These are phyloP conservation scores for Phaeomoniella chlamydospora DNA, from an alignment of 2,329 filamentous ascomycete species.

Conservation along the genomic window DNA sequence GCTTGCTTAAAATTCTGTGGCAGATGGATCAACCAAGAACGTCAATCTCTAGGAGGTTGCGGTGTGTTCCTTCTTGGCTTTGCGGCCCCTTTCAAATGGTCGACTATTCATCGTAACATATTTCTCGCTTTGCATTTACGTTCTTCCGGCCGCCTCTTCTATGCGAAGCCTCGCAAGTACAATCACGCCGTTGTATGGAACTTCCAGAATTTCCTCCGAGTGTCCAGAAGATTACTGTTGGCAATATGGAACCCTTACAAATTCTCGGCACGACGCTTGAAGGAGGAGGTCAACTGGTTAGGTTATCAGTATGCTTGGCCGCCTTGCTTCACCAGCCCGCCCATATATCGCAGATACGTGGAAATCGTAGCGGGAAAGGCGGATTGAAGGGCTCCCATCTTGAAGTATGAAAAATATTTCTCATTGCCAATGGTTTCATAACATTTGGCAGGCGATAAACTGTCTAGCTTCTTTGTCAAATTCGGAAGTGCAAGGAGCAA, in stretches of 20 bases:
- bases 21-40: too few relatives aligned
- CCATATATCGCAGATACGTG: conserved; percentile 38
- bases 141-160: too few relatives aligned
- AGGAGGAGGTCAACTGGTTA: conserved; percentile 47
- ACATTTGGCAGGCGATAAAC: conserved; percentile 17
- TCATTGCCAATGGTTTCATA: conserved; percentile 27
- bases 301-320: conserved; percentile 40
- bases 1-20: too few relatives aligned
- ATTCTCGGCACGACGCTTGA: conserved; percentile 44
- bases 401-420: conserved; percentile 18
- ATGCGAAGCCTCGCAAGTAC: too few relatives aligned
- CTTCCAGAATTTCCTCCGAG: too few relatives aligned
- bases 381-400: conserved; percentile 45
- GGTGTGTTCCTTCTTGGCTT: too few relatives aligned
- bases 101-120: too few relatives aligned
- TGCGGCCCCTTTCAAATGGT: too few relatives aligned
- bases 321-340: conserved; percentile 36
- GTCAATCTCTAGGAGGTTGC: too few relatives aligned
- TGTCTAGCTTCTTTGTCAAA: not conserved
- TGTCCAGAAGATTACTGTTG: too few relatives aligned
- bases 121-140: too few relatives aligned
- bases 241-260: conserved; percentile 16
- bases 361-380: conserved; percentile 29
- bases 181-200: too few relatives aligned
- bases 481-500: conserved; percentile 14